Evolutionary conservation across 1,284 basidiomycete genomes (phyloP).

Genomic region (Ganoderma lingzhi): DNA sequence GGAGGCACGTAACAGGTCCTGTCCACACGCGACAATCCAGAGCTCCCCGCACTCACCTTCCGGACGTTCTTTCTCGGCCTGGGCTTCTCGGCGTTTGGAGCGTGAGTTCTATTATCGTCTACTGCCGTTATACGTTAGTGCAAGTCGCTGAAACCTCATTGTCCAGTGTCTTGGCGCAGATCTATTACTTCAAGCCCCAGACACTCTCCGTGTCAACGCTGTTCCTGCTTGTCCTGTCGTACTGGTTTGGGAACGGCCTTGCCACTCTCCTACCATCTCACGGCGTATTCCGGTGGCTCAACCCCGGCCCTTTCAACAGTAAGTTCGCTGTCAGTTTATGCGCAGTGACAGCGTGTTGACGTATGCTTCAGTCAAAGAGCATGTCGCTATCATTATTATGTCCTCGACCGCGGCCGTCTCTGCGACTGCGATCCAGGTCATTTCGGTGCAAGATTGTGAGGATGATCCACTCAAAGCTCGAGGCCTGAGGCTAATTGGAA

Average conservation of each 20-base stretch:
- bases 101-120: constrained; percentile 32
- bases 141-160: constrained; percentile 24
- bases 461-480: neutral
- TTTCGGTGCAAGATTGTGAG: constrained; percentile 46
- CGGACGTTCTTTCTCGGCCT: constrained; percentile 46
- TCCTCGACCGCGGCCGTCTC: constrained; percentile 45
- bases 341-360: neutral
- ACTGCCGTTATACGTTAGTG: neutral
- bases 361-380: constrained; percentile 41
- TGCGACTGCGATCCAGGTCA: constrained; percentile 47
- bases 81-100: constrained; percentile 45
- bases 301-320: constrained; percentile 56
- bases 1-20: constrained; percentile 38
- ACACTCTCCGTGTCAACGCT: constrained; percentile 42
- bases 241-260: constrained; percentile 47
- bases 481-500: neutral
- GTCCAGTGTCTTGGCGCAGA: constrained; percentile 47
- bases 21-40: constrained; percentile 48
- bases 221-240: constrained; percentile 48
- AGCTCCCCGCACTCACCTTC: constrained; percentile 48
- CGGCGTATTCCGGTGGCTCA: constrained; percentile 48
- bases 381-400: constrained; percentile 48
- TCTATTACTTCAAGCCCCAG: constrained; percentile 50
- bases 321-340: constrained; percentile 18
- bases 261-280: constrained; percentile 41